phyloP scores from a whole-genome alignment of 768 basidiomycete genomes.

The Cystoderma amianthinum region DNA sequence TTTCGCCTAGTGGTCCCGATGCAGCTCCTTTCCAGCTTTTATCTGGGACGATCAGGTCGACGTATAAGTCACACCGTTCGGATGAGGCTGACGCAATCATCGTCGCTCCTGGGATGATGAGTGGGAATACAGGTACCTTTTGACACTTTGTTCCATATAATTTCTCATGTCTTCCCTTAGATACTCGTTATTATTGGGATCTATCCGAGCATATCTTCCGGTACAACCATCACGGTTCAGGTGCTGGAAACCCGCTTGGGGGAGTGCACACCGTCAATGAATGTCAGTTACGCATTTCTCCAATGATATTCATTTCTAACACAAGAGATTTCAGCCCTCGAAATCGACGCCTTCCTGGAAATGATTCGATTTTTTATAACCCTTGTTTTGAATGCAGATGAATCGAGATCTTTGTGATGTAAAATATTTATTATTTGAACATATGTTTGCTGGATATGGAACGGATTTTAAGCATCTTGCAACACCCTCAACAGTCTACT shows the following conservation, averaged over 20 bases:
- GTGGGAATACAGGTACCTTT: conserved; percentile 52
- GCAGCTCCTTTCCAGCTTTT: conserved; percentile 43
- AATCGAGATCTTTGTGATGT: conserved; percentile 25
- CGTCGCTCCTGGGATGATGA: conserved; percentile 49
- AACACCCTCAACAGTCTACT: too few relatives aligned
- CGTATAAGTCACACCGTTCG: conserved; percentile 43
- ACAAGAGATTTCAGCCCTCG: conserved; percentile 28
- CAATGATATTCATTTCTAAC: conserved; percentile 7
- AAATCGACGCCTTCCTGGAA: conserved; percentile 48
- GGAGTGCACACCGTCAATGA: conserved; percentile 72
- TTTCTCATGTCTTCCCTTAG: conserved; percentile 25
- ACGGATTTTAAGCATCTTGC: too few relatives aligned
- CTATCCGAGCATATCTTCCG: conserved; percentile 62
- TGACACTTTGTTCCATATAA: conserved; percentile 2
- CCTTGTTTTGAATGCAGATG: conserved; percentile 64
- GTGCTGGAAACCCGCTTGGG: conserved; percentile 17
- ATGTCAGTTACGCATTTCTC: conserved; percentile 29
- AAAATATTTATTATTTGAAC: too few relatives aligned
- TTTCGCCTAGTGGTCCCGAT: conserved; percentile 42
- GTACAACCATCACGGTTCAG: conserved; percentile 42
- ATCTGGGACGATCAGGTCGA: conserved; percentile 59
- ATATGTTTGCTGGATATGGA: too few relatives aligned
- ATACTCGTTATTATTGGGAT: conserved; percentile 54
- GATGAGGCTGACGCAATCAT: conserved; percentile 27
- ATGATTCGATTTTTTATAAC: conserved; percentile 60